These are phyloP conservation scores for Wickerhamiella azymoides DNA, from an alignment of 805 yeast species.

Conservation along the genomic window DNA sequence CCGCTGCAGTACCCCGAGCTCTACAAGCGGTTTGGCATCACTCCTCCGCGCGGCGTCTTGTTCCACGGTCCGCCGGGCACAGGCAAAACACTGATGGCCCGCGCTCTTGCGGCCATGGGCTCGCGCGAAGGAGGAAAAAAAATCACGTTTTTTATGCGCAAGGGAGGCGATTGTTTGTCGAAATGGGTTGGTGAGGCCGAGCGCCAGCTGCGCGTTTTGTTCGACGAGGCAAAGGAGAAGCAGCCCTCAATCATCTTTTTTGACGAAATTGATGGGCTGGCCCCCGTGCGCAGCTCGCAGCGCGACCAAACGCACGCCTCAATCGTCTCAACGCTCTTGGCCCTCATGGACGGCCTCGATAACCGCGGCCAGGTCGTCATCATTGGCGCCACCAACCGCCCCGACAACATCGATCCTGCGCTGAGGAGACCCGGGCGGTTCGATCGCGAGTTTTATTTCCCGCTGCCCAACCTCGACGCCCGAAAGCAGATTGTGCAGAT, in stretches of 20 bases:
- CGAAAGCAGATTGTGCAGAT: constrained; percentile 67
- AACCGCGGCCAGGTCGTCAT: constrained; percentile 97
- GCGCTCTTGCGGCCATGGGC: constrained; percentile 93
- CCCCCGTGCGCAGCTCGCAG: constrained; percentile 93
- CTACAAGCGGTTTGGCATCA: constrained; percentile 74
- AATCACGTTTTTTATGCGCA: constrained; percentile 93
- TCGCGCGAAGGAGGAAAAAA: constrained; percentile 61
- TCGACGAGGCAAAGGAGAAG: constrained; percentile 90
- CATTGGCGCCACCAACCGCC: constrained; percentile 95
- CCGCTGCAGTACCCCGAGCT: constrained; percentile 90
- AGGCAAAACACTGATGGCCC: constrained; percentile 94
- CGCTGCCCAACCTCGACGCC: constrained; percentile 72
- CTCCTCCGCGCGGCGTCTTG: constrained; percentile 94
- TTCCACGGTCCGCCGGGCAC: constrained; percentile 99
- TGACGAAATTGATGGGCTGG: constrained; percentile 96
- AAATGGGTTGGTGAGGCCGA: constrained; percentile 99
- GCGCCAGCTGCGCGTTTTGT: constrained; percentile 74
- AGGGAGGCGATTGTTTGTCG: constrained; percentile 92
- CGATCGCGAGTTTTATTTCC: constrained; percentile 92
- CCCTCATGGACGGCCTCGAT: constrained; percentile 99
- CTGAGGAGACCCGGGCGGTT: constrained; percentile 93
- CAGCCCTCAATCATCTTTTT: constrained; percentile 94
- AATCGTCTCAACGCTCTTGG: constrained; percentile 86
- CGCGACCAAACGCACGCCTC: constrained; percentile 98
- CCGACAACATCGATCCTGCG: constrained; percentile 98